Base-by-base conservation (phyloP, 371 early-diverging fungal genomes). In the Dichotomocladium elegans region DNA sequence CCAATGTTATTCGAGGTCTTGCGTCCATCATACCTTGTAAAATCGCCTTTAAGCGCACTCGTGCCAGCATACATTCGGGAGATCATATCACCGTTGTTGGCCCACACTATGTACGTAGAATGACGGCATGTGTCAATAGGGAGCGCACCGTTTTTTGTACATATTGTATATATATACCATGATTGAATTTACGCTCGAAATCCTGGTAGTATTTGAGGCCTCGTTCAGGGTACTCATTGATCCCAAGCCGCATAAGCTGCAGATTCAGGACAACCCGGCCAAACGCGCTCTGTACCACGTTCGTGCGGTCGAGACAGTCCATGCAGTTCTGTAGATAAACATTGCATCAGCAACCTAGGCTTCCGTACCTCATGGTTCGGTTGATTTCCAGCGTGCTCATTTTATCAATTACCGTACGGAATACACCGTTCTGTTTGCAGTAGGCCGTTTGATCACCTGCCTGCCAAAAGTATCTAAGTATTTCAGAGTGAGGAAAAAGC, bases 221-320 rank as follows among this genome's bases (percentile, higher is more conserved):
- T 55, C 72, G 59, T 42, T 85, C 85, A 4, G 85, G 85, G 55
- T 72, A 79, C 22, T 81, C 75, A 0, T 81, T 70, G 14, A 86
- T 83, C 21, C 85, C 87, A 17, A 83, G 60, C 0, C 83, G 81
- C 59, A 85, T 83, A 21, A 92, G 59, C 61, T 92, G 90, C 25
- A 74, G 52, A 37, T 81, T 81, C 27, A 94, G 68, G 3, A 87
- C 65, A 27, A 71, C 67, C 15, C 93, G 78, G 6, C 91, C 94
- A 53, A 98, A 72, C 7, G 92, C 90, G 41, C 88, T 89, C 76
- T 77, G 99, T 2, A 98, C 94, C 5, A 99, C 95, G 60, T 99
- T 99, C 19, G 99, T 99, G 55, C 99, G 83, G 71, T 99, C 99
- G 11, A 99, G 67, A 68, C 98, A 99, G 79, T 99, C 99, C 88